phyloP scores from a whole-genome alignment of 208 protist genomes.

The Phytomonas francai region DNA sequence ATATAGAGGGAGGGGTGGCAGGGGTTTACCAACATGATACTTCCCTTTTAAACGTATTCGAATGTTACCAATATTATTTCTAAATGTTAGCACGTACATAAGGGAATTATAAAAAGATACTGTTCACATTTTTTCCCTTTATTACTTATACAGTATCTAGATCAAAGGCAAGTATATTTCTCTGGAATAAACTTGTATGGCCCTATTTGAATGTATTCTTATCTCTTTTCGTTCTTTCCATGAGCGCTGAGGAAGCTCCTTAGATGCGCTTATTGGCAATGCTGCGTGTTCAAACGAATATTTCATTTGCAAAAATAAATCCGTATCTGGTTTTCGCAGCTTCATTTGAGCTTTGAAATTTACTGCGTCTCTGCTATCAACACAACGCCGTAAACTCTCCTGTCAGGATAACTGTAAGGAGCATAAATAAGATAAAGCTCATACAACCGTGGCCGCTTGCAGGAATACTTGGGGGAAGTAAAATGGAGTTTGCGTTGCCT shows the following conservation, averaged over 20 bases:
- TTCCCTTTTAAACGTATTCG: neutral
- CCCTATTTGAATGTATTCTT: neutral
- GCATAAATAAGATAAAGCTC: neutral
- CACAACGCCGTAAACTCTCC: neutral
- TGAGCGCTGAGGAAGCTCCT: neutral
- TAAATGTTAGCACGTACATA: neutral
- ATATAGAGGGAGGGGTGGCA: no score
- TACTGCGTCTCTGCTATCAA: neutral
- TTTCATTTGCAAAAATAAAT: neutral
- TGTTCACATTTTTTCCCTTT: neutral
- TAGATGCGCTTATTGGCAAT: neutral
- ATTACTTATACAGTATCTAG: neutral
- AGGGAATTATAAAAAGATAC: neutral
- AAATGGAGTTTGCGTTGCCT: conserved; percentile 41
- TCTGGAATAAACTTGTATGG: neutral
- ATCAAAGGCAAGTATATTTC: neutral
- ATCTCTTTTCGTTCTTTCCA: neutral
- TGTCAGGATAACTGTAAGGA: neutral
- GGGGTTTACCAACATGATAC: no score
- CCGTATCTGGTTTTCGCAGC: neutral
- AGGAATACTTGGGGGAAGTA: conserved; percentile 77
- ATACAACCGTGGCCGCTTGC: conserved; percentile 39
- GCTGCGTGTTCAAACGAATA: neutral
- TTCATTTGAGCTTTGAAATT: neutral
- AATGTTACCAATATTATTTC: neutral